Evolutionary conservation across 2,329 filamentous ascomycete species (phyloP).

Genomic region (Penicillium olsonii): DNA sequence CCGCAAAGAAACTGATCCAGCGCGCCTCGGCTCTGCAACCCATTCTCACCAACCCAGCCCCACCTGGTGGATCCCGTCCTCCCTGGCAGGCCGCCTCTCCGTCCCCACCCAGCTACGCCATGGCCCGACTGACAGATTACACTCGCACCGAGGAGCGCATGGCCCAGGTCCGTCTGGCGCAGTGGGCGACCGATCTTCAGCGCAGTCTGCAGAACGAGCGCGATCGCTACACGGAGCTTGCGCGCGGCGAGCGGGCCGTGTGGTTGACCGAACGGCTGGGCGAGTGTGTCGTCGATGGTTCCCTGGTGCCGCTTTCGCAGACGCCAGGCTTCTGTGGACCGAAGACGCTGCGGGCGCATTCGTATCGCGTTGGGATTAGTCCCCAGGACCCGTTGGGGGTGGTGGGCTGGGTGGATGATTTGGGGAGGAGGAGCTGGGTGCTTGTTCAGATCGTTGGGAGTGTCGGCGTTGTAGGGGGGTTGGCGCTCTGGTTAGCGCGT

Average conservation of each 20-base stretch:
- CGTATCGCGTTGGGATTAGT: slow-evolving; percentile 42
- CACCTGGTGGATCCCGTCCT: background rate
- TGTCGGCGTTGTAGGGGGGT: slow-evolving; percentile 70
- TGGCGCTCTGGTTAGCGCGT: slow-evolving; percentile 64
- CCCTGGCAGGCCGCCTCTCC: slow-evolving; percentile 21
- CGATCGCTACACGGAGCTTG: slow-evolving; percentile 65
- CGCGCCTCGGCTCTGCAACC: slow-evolving; percentile 40
- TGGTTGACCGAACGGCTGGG: slow-evolving; percentile 69
- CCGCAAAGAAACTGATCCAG: slow-evolving; percentile 76
- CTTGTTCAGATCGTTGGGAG: slow-evolving; percentile 74
- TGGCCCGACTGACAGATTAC: slow-evolving; percentile 63
- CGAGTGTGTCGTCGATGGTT: slow-evolving; percentile 68
- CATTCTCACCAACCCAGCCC: background rate
- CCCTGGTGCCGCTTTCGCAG: slow-evolving; percentile 55
- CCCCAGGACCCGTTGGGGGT: slow-evolving; percentile 79
- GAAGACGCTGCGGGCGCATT: slow-evolving; percentile 24
- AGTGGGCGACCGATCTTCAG: slow-evolving; percentile 81
- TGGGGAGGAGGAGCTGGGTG: slow-evolving; percentile 66
- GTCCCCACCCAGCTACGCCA: slow-evolving; percentile 53
- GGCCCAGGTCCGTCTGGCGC: slow-evolving; percentile 71
- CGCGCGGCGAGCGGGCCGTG: slow-evolving; percentile 63
- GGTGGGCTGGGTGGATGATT: slow-evolving; percentile 66
- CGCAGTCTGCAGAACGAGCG: slow-evolving; percentile 72
- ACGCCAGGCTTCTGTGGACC: slow-evolving; percentile 33
- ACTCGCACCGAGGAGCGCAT: slow-evolving; percentile 62